Percentiles rank a stretch among this genome's conserved stretches.
Conservation (phyloP, 2,329 filamentous ascomycete species). For the Colletotrichum sp. region DNA sequence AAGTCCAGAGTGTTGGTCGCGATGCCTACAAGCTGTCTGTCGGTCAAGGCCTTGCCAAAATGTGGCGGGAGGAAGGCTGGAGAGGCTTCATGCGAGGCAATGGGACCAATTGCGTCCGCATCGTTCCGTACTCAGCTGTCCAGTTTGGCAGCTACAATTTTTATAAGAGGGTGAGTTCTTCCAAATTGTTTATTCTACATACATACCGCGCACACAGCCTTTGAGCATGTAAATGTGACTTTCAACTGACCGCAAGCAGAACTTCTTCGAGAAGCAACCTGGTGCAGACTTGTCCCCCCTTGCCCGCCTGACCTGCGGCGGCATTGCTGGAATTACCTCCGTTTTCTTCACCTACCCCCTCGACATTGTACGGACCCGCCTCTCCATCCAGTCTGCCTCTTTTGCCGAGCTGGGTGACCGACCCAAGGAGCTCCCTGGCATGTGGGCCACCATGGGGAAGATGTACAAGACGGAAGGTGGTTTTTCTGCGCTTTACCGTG, state of each 20-base stretch:
- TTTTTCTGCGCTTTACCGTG: conserved; percentile 84
- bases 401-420: conserved; percentile 76
- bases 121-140: conserved; percentile 96
- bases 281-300: conserved; percentile 76
- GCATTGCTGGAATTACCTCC: conserved; percentile 91
- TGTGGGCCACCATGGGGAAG: conserved; percentile 80
- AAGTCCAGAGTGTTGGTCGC: conserved; percentile 88
- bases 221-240: not conserved
- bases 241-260: conserved; percentile 36
- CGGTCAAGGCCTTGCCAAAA: conserved; percentile 86
- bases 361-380: conserved; percentile 92
- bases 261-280: conserved; percentile 79
- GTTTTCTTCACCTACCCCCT: conserved; percentile 95
- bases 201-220: not conserved
- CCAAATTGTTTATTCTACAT: not conserved
- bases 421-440: conserved; percentile 79
- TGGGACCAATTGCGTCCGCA: conserved; percentile 97
- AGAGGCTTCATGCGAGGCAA: conserved; percentile 97
- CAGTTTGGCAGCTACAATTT: conserved; percentile 99
- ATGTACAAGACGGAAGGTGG: conserved; percentile 97
- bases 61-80: conserved; percentile 98
- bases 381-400: conserved; percentile 98
- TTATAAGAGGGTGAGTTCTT: conserved; percentile 77
- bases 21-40: conserved; percentile 95
- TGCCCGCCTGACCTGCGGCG: conserved; percentile 85